Percentiles rank a stretch among this genome's conserved stretches.
Conservation (phyloP, 257 asterid species). For the Linaria vulgaris region DNA sequence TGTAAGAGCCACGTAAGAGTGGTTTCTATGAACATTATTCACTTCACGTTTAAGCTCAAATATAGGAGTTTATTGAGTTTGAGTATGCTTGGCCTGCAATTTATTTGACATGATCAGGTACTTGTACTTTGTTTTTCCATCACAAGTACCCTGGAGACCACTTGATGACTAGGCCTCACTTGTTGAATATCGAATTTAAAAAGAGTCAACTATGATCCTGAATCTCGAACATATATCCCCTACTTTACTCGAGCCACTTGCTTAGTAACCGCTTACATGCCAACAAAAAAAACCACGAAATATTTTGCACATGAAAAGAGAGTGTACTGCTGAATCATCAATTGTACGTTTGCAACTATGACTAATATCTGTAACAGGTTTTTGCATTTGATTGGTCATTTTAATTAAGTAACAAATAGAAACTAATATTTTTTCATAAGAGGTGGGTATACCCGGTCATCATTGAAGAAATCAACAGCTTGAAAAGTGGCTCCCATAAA, state of each 20-base stretch:
- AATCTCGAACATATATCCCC: neutral
- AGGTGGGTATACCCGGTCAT: slow-evolving; percentile 78
- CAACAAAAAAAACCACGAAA: neutral
- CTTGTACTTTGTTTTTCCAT: neutral
- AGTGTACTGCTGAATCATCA: no score
- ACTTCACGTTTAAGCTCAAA: neutral
- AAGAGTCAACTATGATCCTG: neutral
- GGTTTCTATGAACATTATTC: neutral
- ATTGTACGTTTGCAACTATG: no score
- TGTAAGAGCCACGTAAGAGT: neutral
- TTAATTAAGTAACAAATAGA: no score
- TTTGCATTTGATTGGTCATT: no score
- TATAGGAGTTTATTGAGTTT: neutral
- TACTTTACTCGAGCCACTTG: neutral
- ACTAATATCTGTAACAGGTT: no score
- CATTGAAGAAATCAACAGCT: slow-evolving; percentile 86
- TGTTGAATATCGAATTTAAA: neutral
- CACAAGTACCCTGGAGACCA: neutral
- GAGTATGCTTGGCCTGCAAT: neutral
- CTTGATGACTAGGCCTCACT: neutral
- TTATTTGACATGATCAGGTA: neutral
- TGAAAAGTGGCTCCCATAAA: slow-evolving; percentile 86
- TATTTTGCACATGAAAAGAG: neutral
- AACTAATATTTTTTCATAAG: neutral
- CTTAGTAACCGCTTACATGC: neutral